Evolutionary conservation across 306 rosid species (phyloP).

Genomic region (Canavalia ensiformis): DNA sequence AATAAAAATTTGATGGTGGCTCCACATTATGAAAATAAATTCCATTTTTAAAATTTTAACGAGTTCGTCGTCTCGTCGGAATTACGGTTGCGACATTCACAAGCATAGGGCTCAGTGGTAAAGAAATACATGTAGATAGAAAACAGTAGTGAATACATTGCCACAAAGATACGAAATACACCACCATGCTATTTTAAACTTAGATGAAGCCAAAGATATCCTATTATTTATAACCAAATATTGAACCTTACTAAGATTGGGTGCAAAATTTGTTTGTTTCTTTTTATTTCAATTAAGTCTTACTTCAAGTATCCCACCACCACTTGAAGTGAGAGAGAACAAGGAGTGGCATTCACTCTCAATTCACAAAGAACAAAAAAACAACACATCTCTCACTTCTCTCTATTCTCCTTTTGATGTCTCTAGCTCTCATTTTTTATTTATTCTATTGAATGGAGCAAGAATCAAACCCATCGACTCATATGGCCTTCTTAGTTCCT

Average conservation of each 20-base stretch:
- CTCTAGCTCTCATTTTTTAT: background rate
- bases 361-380: conserved; percentile 12
- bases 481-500: conserved; percentile 52
- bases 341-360: conserved; percentile 64
- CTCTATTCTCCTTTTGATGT: conserved; percentile 16
- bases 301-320: conserved; percentile 51
- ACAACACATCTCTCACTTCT: background rate
- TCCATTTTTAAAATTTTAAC: too few species aligned
- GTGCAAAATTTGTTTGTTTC: conserved; percentile 42
- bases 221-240: conserved; percentile 31
- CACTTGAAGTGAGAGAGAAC: conserved; percentile 53
- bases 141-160: conserved; percentile 35
- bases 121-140: conserved; percentile 67
- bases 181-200: background rate
- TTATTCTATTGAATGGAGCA: conserved; percentile 50
- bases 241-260: background rate
- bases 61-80: too few species aligned
- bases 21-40: too few species aligned
- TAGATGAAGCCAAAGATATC: conserved; percentile 39
- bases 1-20: too few species aligned
- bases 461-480: conserved; percentile 72
- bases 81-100: conserved; percentile 11
- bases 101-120: conserved; percentile 74
- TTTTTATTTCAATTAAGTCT: conserved; percentile 36
- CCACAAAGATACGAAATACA: conserved; percentile 1